Base-by-base conservation (phyloP, 108 stramenopile species). In the Conticribra weissflogii region DNA sequence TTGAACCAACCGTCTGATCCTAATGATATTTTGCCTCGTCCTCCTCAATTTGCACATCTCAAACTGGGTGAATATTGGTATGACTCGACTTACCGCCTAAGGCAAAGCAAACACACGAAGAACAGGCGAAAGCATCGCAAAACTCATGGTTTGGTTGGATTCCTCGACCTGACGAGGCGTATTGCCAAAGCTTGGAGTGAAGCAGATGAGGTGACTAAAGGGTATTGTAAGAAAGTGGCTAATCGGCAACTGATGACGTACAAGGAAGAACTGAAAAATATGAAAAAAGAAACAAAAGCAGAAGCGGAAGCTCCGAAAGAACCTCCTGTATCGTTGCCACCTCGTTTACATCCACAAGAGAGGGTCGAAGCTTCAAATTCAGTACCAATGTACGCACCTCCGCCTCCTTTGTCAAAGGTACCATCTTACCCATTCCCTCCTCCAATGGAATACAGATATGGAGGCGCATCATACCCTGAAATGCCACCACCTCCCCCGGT, bases 101-200 rank as follows among this genome's bases (percentile, higher is more conserved):
- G 59, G 1, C 66, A 69, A 64, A 54, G 41, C 30, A 77, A 77
- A 24, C 28, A 27, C 12, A 77, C 67, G 22, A 77, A 69, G 31
- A 48, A 66, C 12, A 68, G 62, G 44, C 61, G 76, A 34, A 77
- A 67, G 48, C 76, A 77, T 52, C 67, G 76, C 18, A 77, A 77
- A 54, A 77, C 76, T 36, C 76, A 77, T 57, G 76, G 76, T 4
- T 56, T 77, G 3, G 68, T 77, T 2, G 68, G 76, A 5, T 77
- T 77, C 58, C 56, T 77, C 50, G 75, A 76, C 41, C 32, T 77
- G 24, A 69, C 76, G 17, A 60, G 61, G 45, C 67, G 61, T 31
- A 64, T 81, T 69, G 56, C 89, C 75, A 75, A 87, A 72, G 36
- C 86, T 59, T 62, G 87, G 81, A 30, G 75, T 72, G 74, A 85